Evolutionary conservation across 306 rosid genomes (phyloP).

Genomic region (Medicago arabica): DNA sequence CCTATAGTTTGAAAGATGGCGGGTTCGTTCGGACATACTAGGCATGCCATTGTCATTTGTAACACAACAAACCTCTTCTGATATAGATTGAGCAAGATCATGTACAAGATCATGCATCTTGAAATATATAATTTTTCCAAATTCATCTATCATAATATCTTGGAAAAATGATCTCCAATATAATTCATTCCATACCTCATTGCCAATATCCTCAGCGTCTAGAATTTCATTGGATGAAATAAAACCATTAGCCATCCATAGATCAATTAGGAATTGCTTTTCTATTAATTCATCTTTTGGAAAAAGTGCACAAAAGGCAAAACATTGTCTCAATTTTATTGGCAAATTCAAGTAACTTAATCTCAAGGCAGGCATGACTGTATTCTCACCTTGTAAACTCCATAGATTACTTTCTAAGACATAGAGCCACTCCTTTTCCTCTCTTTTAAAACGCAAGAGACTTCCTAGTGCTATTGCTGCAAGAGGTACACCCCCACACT

Average conservation of each 20-base stretch:
- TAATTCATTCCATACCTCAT: neutral
- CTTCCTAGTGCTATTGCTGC: neutral
- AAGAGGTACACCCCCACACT: neutral
- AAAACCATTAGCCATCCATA: neutral
- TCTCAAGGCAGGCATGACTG: neutral
- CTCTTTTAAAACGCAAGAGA: neutral
- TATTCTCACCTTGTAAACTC: slow-evolving; percentile 5
- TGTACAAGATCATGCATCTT: neutral
- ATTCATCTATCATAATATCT: neutral
- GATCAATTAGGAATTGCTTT: neutral
- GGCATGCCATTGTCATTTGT: neutral
- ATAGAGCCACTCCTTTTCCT: neutral
- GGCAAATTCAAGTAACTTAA: neutral
- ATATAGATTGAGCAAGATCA: slow-evolving; percentile 3
- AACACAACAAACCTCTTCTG: neutral
- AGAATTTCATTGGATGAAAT: neutral
- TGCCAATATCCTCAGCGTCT: neutral
- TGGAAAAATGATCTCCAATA: neutral
- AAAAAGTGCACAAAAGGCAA: neutral
- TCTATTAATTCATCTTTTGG: neutral
- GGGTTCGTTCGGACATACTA: neutral
- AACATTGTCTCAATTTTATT: neutral
- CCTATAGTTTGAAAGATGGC: neutral
- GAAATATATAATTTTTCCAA: neutral
- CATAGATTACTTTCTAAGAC: neutral